These are phyloP conservation scores for Physocladia obscura DNA, from an alignment of 192 early-diverging fungal species.

Conservation along the genomic window DNA sequence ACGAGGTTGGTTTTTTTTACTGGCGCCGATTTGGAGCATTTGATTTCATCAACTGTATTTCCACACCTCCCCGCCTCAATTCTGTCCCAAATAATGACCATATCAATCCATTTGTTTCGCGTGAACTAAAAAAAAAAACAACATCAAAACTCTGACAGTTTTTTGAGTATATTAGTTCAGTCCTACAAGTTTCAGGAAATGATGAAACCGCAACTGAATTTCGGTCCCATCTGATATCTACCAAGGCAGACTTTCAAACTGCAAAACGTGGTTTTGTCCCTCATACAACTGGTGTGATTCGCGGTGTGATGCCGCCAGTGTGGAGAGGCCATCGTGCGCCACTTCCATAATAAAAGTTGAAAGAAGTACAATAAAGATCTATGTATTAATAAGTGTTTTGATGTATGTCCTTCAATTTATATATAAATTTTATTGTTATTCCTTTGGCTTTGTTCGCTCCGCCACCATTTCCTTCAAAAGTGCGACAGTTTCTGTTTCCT, in stretches of 20 bases:
- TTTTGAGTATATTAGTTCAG: not conserved
- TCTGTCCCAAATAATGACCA: too few relatives aligned
- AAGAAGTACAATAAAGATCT: not conserved
- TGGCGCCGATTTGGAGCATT: too few relatives aligned
- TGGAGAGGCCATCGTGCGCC: slow-evolving; percentile 2
- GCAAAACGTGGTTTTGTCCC: slow-evolving; percentile 14
- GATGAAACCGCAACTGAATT: slow-evolving; percentile 1
- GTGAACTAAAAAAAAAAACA: too few relatives aligned
- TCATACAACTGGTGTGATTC: not conserved
- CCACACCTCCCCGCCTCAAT: too few relatives aligned
- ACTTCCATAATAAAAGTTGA: not conserved
- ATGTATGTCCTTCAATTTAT: not conserved
- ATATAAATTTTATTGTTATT: not conserved
- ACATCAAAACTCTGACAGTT: not conserved
- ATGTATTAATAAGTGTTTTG: not conserved
- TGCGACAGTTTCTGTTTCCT: slow-evolving; percentile 89
- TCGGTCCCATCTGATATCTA: not conserved
- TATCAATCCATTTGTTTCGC: too few relatives aligned
- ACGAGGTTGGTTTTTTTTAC: slow-evolving; percentile 9
- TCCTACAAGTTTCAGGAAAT: not conserved
- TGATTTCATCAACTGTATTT: too few relatives aligned
- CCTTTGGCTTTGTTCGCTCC: not conserved
- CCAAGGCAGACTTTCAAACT: not conserved
- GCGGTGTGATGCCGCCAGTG: slow-evolving; percentile 1
- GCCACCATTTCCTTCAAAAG: slow-evolving; percentile 84